Base-by-base conservation (phyloP, 768 basidiomycete species). In the Boletus edulis region DNA sequence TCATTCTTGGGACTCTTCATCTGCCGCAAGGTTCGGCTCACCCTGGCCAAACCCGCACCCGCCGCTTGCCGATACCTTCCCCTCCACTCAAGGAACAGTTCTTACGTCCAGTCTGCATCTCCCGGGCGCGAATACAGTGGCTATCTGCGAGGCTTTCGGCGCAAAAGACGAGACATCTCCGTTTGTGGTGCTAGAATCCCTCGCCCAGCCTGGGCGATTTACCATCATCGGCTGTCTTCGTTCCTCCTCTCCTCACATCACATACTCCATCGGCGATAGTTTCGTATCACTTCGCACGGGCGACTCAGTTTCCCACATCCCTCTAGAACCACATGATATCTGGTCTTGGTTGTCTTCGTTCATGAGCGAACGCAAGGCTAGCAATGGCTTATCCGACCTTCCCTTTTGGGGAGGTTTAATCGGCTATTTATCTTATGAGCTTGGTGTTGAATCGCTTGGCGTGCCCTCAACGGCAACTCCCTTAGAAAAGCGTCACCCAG, bases 391-490 rank as follows among this genome's bases (percentile, higher is more conserved):
- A 40, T 60, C 75, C 8, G 77, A 83, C 11, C 67, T 84, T 42
- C 91, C 90, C 0, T 93, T 93, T 67, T 91, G 90, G 89, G 91
- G 90, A 35, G 91, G 91, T 22, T 74, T 93, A 14, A 70, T 92
- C 22, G 91, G 91, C 10, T 83, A 81, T 55, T 71, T 93, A 55
- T 88, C 87, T 61, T 94, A 93, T 64, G 91, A 92, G 67, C 75
- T 91, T 17, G 91, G 90, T 13, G 78, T 85, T 6, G 71, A 79
- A 42, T 75, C 81, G 8, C 69, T 91, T 24, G 67, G 74, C 20
- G 72, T 86, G 47, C 70, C 76, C 51, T 67, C 78, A 27, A 71
- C 68, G 37, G 62, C 66, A 53, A 35, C 20, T 54, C 57, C 46
- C 39, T 53, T 35, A n/a, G 67, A 65, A 45, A 71, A 65, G 38